These are phyloP conservation scores for Brassica nigra DNA, from an alignment of 345 rosid genomes.

Conservation along the genomic window DNA sequence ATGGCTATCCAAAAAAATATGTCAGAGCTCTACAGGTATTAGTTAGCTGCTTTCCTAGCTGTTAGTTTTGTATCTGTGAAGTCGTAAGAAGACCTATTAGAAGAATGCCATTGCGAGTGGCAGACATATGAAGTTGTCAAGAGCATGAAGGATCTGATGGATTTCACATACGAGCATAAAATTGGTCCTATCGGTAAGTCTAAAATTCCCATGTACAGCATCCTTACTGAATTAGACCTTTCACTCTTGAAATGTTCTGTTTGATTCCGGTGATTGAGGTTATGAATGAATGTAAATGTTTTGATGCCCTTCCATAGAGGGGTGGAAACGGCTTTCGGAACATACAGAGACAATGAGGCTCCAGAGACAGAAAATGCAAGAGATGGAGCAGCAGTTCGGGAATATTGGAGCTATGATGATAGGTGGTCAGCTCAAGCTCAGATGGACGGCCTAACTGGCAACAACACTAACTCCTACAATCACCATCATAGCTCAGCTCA, in stretches of 20 bases:
- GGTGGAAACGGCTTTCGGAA: conserved; percentile 31
- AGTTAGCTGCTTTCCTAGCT: conserved; percentile 9
- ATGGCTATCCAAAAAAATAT: conserved; percentile 89
- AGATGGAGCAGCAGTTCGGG: conserved; percentile 34
- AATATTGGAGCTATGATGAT: conserved; percentile 24
- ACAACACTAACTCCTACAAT: conserved; percentile 9
- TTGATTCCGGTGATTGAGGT: neutral
- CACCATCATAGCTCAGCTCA: conserved; percentile 32
- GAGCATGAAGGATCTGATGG: conserved; percentile 94
- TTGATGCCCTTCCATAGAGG: conserved; percentile 22
- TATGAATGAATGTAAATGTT: neutral
- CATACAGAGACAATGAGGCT: too few species aligned
- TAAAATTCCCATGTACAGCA: too few species aligned
- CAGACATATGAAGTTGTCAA: conserved; percentile 96
- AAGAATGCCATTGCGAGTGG: conserved; percentile 26
- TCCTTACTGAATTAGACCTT: too few species aligned
- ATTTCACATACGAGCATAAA: conserved; percentile 68
- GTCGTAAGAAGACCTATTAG: neutral
- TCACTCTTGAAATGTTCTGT: neutral
- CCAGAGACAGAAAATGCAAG: too few species aligned
- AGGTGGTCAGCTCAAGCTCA: conserved; percentile 29
- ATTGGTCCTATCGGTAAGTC: conserved; percentile 77
- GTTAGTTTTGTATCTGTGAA: neutral
- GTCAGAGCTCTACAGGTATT: conserved; percentile 91
- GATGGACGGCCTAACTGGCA: conserved; percentile 26